Base-by-base conservation (phyloP, 441 rosid species). In the Brassica balearica region DNA sequence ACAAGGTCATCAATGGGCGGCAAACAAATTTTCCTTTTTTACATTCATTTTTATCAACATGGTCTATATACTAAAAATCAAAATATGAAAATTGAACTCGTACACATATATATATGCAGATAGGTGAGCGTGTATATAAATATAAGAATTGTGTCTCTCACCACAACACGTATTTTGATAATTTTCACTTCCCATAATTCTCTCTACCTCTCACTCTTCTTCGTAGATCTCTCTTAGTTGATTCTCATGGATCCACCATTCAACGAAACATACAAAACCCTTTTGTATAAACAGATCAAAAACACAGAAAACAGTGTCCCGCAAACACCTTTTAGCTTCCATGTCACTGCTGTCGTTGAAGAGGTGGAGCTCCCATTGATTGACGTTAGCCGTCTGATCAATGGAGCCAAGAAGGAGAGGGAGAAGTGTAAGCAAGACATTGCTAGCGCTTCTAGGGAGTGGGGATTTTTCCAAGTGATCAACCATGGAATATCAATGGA, bases 391-490 rank as follows among this genome's bases (percentile, higher is more conserved):
- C 75, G 81, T 12, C 65, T 93, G 19, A 51, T 65, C 4, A 0
- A 20, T 11, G 71, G 11, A 2, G 74, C 59, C 6, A 15, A 75
- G 67, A 56, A 72, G 23, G 86, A 81, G 69, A 79, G 80, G 17
- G 88, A 86, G 61, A 70, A 76, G 68, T 93, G 98, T 85, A 86
- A 86, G 85, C 69, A 58, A 4, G 86, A 89, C 36, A 93, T 95
- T 27, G 92, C 90, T 48, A 86, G 71, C 85, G 99, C 97, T 11
- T 89, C 98, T 0, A 71, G 72, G 25, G 96, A 91, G 72, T 95
- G 99, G 98, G 99, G 99, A 25, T 93, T 95, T 79, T 93, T 95
- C 32, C 99, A 95, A 75, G 95, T 88, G 2, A 83, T 88, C 46
- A 93, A 93, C 71, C 99, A 95, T 82, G 98, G 97, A 65, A 83